Base-by-base conservation (phyloP, 2,329 filamentous ascomycete species). In the Triangularia setosa region DNA sequence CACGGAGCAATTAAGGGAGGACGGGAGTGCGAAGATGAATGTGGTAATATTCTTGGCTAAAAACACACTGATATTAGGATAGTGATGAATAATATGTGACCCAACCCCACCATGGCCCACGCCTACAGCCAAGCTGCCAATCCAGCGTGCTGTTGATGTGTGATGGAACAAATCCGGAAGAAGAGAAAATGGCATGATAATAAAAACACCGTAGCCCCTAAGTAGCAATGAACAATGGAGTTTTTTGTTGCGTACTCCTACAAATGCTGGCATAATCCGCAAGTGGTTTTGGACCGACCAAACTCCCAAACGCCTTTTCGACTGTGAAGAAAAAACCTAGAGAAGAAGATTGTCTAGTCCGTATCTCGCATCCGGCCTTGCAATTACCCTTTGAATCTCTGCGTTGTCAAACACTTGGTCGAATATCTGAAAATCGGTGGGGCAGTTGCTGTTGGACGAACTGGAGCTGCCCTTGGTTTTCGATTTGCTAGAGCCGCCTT, bases 311-410 rank as follows among this genome's bases (percentile, higher is more conserved):
- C 61, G 18, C 55, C 58, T 33, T 9, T 21, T 21, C 1, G 40
- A 48, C 40, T 21, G 40, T 21, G n/a, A 18, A 48, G 18, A n/a
- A 23, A 48, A 48, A 21, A 14, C 65, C 27, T 63, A 30, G 59
- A 73, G 76, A 58, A 82, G 82, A 60, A 85, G 78, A 76, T 83
- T 85, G 60, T 79, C 79, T 53, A 86, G 76, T 18, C 79, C 81
- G 68, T 83, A 86, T 65, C 84, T 79, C 27, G 83, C 83, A 66
- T 87, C 84, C 16, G 81, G 82, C 64, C 80, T 78, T 60, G 77
- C 79, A 63, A 84, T 75, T 24, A 84, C 78, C 60, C 79, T 75
- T 63, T 81, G 77, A 65, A 87, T 80, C 73, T 85, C 83, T 5
- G 71, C 73, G 30, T 75, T 69, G 66, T 80, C 77, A 68, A 88